These are phyloP conservation scores for Cytospora mali DNA, from an alignment of 2,329 filamentous ascomycete genomes.

Conservation along the genomic window DNA sequence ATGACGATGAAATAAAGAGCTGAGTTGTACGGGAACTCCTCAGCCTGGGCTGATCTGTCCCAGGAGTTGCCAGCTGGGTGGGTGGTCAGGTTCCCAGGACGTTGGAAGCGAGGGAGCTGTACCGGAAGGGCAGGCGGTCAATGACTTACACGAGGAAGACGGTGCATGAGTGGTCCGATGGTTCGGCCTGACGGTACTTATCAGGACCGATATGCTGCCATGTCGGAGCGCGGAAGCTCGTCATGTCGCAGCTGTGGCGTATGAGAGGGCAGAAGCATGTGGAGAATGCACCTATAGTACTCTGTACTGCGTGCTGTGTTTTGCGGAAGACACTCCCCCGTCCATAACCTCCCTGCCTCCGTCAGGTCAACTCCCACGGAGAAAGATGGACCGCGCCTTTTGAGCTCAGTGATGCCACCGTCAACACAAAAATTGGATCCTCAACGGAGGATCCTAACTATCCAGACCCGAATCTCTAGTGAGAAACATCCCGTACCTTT, in stretches of 20 bases:
- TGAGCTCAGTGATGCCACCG: neutral
- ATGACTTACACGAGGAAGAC: neutral
- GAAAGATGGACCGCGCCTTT: neutral
- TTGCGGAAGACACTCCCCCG: too few species aligned
- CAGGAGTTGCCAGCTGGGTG: too few species aligned
- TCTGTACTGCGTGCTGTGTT: too few species aligned
- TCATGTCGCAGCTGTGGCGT: neutral
- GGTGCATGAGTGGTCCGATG: conserved; percentile 4
- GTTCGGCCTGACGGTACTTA: conserved; percentile 14
- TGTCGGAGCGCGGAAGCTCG: conserved; percentile 2
- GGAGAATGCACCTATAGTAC: neutral
- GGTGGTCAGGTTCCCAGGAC: neutral
- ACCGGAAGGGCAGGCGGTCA: conserved; percentile 20
- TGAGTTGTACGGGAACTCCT: neutral
- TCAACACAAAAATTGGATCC: neutral
- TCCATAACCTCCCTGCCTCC: too few species aligned
- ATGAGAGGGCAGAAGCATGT: neutral
- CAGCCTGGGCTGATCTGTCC: neutral
- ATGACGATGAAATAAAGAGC: neutral
- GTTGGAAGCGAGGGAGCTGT: neutral
- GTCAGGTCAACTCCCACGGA: neutral
- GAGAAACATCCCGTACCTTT: neutral
- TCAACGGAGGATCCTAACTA: neutral
- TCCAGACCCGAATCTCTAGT: neutral
- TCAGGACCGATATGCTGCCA: conserved; percentile 14